Percentiles rank a stretch among this genome's conserved stretches.
Evolutionary conservation across 805 yeast genomes (phyloP).

Genomic region (Wickerhamiella musiphila): DNA sequence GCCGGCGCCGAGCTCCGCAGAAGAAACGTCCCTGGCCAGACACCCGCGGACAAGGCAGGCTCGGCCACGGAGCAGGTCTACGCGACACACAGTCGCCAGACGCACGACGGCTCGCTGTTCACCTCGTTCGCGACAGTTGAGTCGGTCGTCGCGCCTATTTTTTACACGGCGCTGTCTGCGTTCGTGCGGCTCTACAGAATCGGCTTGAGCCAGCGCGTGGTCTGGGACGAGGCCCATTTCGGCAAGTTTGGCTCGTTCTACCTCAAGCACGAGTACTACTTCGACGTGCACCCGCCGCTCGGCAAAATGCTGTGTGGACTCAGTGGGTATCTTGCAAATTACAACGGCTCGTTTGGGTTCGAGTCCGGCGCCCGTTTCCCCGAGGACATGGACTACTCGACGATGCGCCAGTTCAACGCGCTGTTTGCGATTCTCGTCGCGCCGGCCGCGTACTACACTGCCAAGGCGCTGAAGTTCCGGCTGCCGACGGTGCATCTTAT

Average conservation of each 20-base stretch:
- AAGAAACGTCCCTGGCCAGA: too few species aligned
- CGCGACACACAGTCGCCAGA: not conserved
- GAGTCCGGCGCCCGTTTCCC: slow-evolving; percentile 73
- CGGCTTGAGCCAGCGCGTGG: slow-evolving; percentile 55
- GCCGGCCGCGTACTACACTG: slow-evolving; percentile 66
- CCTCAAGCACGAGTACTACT: slow-evolving; percentile 76
- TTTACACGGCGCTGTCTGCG: slow-evolving; percentile 54
- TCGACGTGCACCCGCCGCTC: slow-evolving; percentile 96
- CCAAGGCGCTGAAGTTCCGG: slow-evolving; percentile 71
- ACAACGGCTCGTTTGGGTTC: slow-evolving; percentile 82
- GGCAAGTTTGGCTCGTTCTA: slow-evolving; percentile 36
- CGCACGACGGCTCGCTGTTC: slow-evolving; percentile 16
- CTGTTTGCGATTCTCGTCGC: slow-evolving; percentile 56
- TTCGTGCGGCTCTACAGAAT: slow-evolving; percentile 60
- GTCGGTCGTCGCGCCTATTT: slow-evolving; percentile 28
- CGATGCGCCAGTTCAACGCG: slow-evolving; percentile 83
- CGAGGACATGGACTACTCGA: slow-evolving; percentile 56
- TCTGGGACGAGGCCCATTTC: slow-evolving; percentile 36
- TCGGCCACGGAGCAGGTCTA: too few species aligned
- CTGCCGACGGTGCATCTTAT: slow-evolving; percentile 35
- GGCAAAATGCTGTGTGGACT: slow-evolving; percentile 85
- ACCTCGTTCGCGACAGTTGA: slow-evolving; percentile 15
- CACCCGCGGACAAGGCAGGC: too few species aligned
- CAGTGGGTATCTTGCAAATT: slow-evolving; percentile 78
- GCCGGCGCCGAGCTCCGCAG: too few species aligned